Evolutionary conservation across 75 land plant species (phyloP).

Genomic region (Gnetum montanum): DNA sequence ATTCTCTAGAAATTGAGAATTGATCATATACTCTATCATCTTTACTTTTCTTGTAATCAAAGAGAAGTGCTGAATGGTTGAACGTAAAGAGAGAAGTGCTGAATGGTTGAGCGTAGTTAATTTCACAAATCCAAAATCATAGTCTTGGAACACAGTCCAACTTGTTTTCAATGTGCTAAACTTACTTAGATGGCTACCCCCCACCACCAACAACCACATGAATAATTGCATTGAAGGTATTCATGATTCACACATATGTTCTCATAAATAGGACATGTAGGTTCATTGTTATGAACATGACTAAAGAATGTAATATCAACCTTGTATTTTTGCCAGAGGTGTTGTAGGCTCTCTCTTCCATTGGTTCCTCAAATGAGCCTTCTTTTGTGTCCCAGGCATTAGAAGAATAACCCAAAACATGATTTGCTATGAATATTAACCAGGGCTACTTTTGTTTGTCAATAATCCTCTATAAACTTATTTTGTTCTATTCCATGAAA

Average conservation of each 20-base stretch:
- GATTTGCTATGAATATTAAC: slow-evolving; percentile 88
- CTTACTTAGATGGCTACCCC: slow-evolving; percentile 46
- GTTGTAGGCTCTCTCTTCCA: slow-evolving; percentile 83
- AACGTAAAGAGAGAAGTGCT: no score
- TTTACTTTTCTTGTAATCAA: slow-evolving; percentile 87
- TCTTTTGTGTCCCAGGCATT: slow-evolving; percentile 34
- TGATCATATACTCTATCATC: slow-evolving; percentile 74
- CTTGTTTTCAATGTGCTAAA: slow-evolving; percentile 40
- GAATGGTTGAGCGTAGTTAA: slow-evolving; percentile 85
- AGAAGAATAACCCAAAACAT: slow-evolving; percentile 89
- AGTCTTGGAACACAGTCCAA: slow-evolving; percentile 72
- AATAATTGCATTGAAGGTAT: slow-evolving; percentile 72
- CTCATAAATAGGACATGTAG: slow-evolving; percentile 91
- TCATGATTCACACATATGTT: no score
- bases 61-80: slow-evolving; percentile 63
- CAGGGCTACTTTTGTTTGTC: slow-evolving; percentile 96
- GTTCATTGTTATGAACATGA: slow-evolving; percentile 86
- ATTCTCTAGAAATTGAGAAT: slow-evolving; percentile 76
- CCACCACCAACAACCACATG: slow-evolving; percentile 93
- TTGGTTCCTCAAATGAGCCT: slow-evolving; percentile 84
- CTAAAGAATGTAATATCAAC: slow-evolving; percentile 93
- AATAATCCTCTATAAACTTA: slow-evolving; percentile 77
- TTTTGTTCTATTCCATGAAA: slow-evolving; percentile 93
- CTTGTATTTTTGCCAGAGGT: slow-evolving; percentile 91
- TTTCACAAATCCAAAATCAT: slow-evolving; percentile 82